Percentiles rank a stretch among this genome's conserved stretches.
Conservation (phyloP, 805 yeast genomes). For the Metschnikowia arizonensis region DNA sequence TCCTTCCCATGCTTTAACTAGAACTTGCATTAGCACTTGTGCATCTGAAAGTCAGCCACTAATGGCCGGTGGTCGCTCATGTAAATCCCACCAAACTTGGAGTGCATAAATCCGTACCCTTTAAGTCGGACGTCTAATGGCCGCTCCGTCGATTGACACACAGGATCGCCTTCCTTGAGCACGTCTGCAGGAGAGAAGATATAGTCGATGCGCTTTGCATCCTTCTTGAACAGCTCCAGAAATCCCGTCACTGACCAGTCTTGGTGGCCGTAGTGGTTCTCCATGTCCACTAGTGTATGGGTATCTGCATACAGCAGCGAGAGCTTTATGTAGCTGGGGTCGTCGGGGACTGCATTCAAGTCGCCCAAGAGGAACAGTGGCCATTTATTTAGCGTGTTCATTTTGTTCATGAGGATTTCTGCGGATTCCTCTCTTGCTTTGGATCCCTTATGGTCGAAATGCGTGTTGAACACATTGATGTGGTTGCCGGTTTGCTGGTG, state of each 20-base stretch:
- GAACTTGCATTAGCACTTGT: constrained; percentile 1
- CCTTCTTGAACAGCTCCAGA: constrained; percentile 24
- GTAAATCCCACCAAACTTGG: constrained; percentile 29
- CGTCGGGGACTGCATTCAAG: constrained; percentile 25
- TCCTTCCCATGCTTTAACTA: too few relatives aligned
- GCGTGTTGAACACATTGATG: constrained; percentile 21
- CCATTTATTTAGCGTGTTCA: constrained; percentile 22
- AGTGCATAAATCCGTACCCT: constrained; percentile 31
- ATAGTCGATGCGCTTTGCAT: constrained; percentile 33
- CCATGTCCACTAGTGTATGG: constrained; percentile 20
- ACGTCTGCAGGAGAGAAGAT: constrained; percentile 28
- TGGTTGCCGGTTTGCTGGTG: constrained; percentile 11
- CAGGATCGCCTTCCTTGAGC: constrained; percentile 10
- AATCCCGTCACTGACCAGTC: constrained; percentile 33
- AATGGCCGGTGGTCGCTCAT: constrained; percentile 38
- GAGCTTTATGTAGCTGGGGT: constrained; percentile 19
- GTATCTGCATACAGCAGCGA: constrained; percentile 17
- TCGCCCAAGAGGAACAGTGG: constrained; percentile 33
- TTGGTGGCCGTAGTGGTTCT: constrained; percentile 27
- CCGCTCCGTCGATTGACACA: constrained; percentile 15
- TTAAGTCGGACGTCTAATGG: constrained; percentile 18
- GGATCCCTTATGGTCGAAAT: constrained; percentile 19
- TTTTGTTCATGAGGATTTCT: constrained; percentile 6
- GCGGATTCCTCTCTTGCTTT: constrained; percentile 15
- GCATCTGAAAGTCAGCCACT: constrained; percentile 25